Base-by-base conservation (phyloP, 2,329 filamentous ascomycete genomes). In the Chaetomium globosum region DNA sequence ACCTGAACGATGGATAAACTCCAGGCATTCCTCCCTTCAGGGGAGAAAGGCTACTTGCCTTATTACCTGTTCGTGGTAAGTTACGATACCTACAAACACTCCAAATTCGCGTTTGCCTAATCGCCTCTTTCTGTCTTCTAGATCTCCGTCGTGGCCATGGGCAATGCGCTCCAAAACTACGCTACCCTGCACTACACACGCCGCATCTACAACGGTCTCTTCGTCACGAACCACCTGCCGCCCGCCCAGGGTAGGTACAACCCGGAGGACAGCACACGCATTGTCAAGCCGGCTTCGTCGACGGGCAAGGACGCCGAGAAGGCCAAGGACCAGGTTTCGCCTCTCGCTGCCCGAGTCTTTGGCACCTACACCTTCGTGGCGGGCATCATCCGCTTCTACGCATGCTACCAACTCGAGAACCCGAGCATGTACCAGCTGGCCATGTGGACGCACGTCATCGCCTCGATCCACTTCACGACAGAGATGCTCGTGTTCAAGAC, bases 331-430 rank as follows among this genome's bases (percentile, higher is more conserved):
- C 85, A 87, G 77, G 85, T 92, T 63, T 93, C 91, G 6, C 87
- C 89, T 5, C 86, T 97, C 33, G 89, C 88, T 12, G 88, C 88
- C 30, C 88, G 92, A 69, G 87, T 92, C 23, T 96, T 96, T 76
- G 93, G 90, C 61, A 95, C 91, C 33, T 97, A 93, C 89, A 96
- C 93, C 0, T 83, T 94, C 65, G 82, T 96, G 65, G 89, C 90
- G 6, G 85, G 87, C 65, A 80, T 96, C 59, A 84, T 96, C 53
- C 87, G 93, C 60, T 80, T 93, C 70, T 96, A 96, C 74, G 91
- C 92, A 4, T 91, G 91, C 39, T 96, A 96, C 79, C 83, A 96
- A 76, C 86, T 96, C 68, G 82, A 87, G 70, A 83, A 92, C 67
- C 85, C 85, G 0, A 83, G 85, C 53, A 82, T 93, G 62, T 97